phyloP scores from a whole-genome alignment of 2,329 filamentous ascomycete species.

The Scorias spongiosa region DNA sequence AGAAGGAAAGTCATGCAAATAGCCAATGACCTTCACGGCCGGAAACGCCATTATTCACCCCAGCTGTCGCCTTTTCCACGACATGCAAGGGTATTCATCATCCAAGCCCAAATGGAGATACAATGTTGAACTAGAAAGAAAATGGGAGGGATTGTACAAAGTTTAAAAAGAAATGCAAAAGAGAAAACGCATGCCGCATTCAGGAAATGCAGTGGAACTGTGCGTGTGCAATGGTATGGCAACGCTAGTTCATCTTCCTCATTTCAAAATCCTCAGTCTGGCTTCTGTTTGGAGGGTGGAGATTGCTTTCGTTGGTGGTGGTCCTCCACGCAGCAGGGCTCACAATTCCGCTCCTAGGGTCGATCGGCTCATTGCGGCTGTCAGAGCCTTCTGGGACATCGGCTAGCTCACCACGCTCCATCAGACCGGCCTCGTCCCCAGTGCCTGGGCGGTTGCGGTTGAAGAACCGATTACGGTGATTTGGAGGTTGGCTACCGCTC shows the following conservation, averaged over 20 bases:
- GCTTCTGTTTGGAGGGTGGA: constrained; percentile 9
- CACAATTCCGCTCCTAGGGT: constrained; percentile 18
- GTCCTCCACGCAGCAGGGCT: constrained; percentile 17
- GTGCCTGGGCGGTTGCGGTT: constrained; percentile 23
- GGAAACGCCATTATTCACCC: no score
- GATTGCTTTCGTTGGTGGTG: constrained; percentile 15
- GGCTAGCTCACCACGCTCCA: constrained; percentile 21
- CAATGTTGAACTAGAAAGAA: no score
- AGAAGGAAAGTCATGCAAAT: no score
- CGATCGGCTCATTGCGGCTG: constrained; percentile 9
- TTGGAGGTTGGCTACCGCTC: constrained; percentile 22
- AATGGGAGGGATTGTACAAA: no score
- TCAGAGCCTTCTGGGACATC: constrained; percentile 20
- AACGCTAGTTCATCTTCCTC: constrained; percentile 8
- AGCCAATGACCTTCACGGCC: no score
- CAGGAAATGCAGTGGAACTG: no score
- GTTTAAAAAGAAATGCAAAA: no score
- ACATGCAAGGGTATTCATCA: no score
- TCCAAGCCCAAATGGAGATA: no score
- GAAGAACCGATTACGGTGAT: constrained; percentile 48
- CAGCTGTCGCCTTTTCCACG: no score
- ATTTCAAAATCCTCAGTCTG: constrained; percentile 17
- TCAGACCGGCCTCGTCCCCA: constrained; percentile 13
- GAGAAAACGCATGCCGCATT: no score
- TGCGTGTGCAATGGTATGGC: no score